Evolutionary conservation across 2,329 filamentous ascomycete species (phyloP).

Genomic region (Paraphoma chrysanthemicola): DNA sequence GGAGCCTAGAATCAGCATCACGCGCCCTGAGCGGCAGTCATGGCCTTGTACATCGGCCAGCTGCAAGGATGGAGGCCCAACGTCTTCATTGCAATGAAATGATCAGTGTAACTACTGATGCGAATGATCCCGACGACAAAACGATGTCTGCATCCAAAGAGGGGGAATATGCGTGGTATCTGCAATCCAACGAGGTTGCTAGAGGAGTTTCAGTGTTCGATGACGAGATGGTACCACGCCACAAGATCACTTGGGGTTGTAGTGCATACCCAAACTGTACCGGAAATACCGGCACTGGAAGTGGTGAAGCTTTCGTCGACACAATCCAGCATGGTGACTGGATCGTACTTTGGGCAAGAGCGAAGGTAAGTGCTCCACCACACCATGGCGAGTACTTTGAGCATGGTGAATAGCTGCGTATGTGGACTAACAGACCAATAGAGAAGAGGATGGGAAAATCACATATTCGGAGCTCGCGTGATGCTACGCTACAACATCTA

Average conservation of each 20-base stretch:
- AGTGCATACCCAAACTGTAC: constrained; percentile 7
- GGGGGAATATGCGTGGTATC: constrained; percentile 23
- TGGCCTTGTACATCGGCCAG: constrained; percentile 10
- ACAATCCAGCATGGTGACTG: constrained; percentile 17
- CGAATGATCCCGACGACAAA: neutral
- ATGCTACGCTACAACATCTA: constrained; percentile 18
- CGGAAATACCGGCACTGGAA: constrained; percentile 17
- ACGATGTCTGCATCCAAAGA: constrained; percentile 6
- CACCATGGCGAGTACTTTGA: neutral
- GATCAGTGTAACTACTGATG: constrained; percentile 5
- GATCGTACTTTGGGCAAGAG: constrained; percentile 26
- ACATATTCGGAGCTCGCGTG: constrained; percentile 20
- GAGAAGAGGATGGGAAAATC: constrained; percentile 25
- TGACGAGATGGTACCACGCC: constrained; percentile 16
- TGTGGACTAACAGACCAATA: constrained; percentile 3
- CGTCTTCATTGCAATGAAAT: constrained; percentile 17
- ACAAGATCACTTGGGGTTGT: constrained; percentile 20
- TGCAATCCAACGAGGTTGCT: constrained; percentile 27
- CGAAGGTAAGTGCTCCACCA: constrained; percentile 21
- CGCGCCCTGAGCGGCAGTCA: neutral
- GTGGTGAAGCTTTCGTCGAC: constrained; percentile 21
- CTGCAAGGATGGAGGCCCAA: constrained; percentile 11
- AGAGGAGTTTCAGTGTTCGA: constrained; percentile 16
- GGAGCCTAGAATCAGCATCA: neutral
- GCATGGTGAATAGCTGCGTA: too few relatives aligned